Evolutionary conservation across 345 rosid species (phyloP).

Genomic region (Eucalyptus erythrocorys): DNA sequence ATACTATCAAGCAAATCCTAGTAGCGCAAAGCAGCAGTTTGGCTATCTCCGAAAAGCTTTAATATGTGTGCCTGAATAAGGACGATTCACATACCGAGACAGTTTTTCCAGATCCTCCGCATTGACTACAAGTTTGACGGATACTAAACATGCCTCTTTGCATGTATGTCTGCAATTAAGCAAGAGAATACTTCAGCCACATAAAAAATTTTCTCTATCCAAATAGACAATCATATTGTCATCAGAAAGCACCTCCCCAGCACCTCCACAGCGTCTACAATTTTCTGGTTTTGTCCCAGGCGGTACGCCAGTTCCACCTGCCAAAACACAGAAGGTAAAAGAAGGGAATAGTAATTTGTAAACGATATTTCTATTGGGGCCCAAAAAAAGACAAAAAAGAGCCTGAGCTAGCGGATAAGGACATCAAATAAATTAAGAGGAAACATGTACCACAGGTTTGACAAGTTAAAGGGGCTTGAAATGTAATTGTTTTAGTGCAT

Average conservation of each 20-base stretch:
- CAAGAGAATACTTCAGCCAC: not conserved
- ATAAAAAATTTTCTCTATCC: not conserved
- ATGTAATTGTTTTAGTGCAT: constrained; percentile 70
- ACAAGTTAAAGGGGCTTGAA: constrained; percentile 80
- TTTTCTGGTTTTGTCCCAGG: constrained; percentile 92
- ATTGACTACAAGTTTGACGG: constrained; percentile 58
- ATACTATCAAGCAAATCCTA: not conserved
- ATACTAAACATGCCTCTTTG: constrained; percentile 63
- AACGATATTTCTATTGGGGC: not conserved
- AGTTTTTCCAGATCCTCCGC: constrained; percentile 76
- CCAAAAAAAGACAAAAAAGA: not conserved
- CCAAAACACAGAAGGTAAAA: not conserved
- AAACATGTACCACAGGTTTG: constrained; percentile 71
- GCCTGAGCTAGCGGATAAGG: not conserved
- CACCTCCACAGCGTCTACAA: constrained; percentile 79
- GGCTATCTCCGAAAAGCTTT: not conserved
- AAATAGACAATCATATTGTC: not conserved
- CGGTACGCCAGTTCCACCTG: constrained; percentile 96
- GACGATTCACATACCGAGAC: constrained; percentile 40
- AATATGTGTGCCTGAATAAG: not conserved
- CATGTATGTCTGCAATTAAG: constrained; percentile 30
- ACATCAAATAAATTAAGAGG: not conserved
- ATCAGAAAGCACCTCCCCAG: constrained; percentile 53
- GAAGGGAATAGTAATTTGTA: not conserved
- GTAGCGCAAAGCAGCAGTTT: not conserved